Evolutionary conservation across 371 early-diverging fungal genomes (phyloP).

Genomic region (Haplosporangium sp.): DNA sequence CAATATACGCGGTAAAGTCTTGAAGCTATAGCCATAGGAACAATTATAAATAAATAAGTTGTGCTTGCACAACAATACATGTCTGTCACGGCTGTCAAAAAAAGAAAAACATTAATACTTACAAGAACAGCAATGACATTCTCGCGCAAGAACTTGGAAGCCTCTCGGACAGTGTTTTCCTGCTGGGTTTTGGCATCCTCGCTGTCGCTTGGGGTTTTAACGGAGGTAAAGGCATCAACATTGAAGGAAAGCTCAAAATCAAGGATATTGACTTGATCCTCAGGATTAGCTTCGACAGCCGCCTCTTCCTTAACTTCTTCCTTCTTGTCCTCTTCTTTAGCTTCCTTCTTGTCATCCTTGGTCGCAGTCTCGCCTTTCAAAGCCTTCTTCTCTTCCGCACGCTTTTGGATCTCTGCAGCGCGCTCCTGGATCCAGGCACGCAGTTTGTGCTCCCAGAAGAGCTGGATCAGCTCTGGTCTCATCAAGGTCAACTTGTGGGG

Average conservation of each 20-base stretch:
- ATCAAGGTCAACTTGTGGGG: constrained; percentile 91
- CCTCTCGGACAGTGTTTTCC: constrained; percentile 75
- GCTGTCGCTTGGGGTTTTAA: constrained; percentile 52
- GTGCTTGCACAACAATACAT: neutral
- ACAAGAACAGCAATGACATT: constrained; percentile 79
- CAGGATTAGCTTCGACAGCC: constrained; percentile 23
- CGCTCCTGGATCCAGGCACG: constrained; percentile 72
- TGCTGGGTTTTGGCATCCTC: constrained; percentile 54
- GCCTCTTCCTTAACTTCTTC: constrained; percentile 31
- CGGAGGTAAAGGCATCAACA: constrained; percentile 81
- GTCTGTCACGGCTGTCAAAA: neutral
- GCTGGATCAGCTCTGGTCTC: constrained; percentile 88
- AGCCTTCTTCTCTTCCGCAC: constrained; percentile 58
- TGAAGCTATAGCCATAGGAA: constrained; percentile 46
- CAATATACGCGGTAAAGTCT: constrained; percentile 79
- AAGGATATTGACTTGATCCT: constrained; percentile 65
- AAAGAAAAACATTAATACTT: constrained; percentile 4
- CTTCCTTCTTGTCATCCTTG: constrained; percentile 39
- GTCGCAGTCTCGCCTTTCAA: constrained; percentile 34
- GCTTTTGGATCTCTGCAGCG: constrained; percentile 66
- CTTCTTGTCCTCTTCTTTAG: constrained; percentile 52
- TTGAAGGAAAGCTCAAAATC: constrained; percentile 84
- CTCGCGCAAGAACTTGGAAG: constrained; percentile 79
- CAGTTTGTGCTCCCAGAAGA: constrained; percentile 86
- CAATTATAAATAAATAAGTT: neutral